Evolutionary conservation across 2,329 filamentous ascomycete species (phyloP), one percentile per base, ranked within the genome.

Genomic region (Pseudogymnoascus sp.): DNA sequence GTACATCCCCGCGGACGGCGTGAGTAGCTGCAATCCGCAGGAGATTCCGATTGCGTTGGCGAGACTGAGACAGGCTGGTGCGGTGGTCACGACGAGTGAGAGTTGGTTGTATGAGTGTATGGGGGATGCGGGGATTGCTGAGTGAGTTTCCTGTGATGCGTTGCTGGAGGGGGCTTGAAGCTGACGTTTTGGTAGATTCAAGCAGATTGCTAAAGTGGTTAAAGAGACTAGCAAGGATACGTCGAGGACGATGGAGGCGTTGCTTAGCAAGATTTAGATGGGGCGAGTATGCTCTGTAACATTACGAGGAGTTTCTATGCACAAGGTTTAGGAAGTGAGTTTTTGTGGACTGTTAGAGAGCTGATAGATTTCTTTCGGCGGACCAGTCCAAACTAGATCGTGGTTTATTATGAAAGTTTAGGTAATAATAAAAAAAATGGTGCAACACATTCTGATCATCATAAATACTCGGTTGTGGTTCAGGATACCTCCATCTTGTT

Each of bases 71-170:
- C 79, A 81, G 65, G 90, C 87, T 65, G 92, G 92, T 0, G 89
- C 85, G 34, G 76, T 82, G 5, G 84, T 97, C 30, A 96, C 91
- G 15, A 90, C 86, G 21, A 94, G 89, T 72, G 92, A 97, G 82
- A 88, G 89, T 73, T 86, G 89, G 75, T 75, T 96, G 70, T 97
- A 95, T 74, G 92, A 97, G 77, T 84, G 84, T 67, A 81, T 96
- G 76, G 90, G 89, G 15, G 92, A 96, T 75, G 90, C 92, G 5
- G 79, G 75, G 10, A 82, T 86, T 67, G 74, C 78, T 0, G 83
- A 85, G 73, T 76, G 62, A 62, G 72, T 71, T 18, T 61, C 0
- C 48, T 35, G 5, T 48, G 60, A 26, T 13, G 13, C n/a, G 15
- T 48, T 59, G 60, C 5, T 6, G 34, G 58, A 23, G 59, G 5